These are phyloP conservation scores for Calcarisporium arbuscula DNA, from an alignment of 2,329 filamentous ascomycete genomes.

Conservation along the genomic window DNA sequence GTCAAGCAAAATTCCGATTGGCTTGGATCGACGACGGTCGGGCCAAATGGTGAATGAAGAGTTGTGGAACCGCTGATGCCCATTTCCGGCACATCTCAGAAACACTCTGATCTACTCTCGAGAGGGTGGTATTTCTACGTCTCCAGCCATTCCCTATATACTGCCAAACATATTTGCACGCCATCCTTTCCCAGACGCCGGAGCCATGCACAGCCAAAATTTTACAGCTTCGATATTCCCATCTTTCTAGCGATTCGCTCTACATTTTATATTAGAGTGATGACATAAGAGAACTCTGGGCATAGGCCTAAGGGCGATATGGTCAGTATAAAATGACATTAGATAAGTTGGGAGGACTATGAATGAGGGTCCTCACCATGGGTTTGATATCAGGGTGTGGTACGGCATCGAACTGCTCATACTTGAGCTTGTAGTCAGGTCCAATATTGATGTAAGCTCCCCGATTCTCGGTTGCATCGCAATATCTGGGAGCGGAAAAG, in stretches of 20 bases:
- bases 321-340: constrained; percentile 18
- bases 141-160: neutral
- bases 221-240: too few relatives aligned
- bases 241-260: too few relatives aligned
- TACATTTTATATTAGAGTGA: constrained; percentile 60
- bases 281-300: constrained; percentile 74
- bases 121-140: constrained; percentile 4
- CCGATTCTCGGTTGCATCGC: constrained; percentile 96
- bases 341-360: constrained; percentile 6
- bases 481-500: constrained; percentile 96
- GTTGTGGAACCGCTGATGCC: constrained; percentile 39
- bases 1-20: constrained; percentile 57
- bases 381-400: constrained; percentile 93
- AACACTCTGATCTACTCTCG: too few relatives aligned
- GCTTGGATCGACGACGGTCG: constrained; percentile 54
- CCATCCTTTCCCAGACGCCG: constrained; percentile 8
- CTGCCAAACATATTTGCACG: neutral
- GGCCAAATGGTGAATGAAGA: constrained; percentile 34
- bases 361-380: constrained; percentile 53
- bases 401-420: constrained; percentile 91
- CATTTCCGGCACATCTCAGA: constrained; percentile 2
- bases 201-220: too few relatives aligned
- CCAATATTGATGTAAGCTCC: constrained; percentile 98
- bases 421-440: constrained; percentile 83
- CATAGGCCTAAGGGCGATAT: too few relatives aligned